Percentiles rank a stretch among this genome's conserved stretches.
phyloP scores from a whole-genome alignment of 1,284 basidiomycete species.

The Ceraceosorus guamensis region DNA sequence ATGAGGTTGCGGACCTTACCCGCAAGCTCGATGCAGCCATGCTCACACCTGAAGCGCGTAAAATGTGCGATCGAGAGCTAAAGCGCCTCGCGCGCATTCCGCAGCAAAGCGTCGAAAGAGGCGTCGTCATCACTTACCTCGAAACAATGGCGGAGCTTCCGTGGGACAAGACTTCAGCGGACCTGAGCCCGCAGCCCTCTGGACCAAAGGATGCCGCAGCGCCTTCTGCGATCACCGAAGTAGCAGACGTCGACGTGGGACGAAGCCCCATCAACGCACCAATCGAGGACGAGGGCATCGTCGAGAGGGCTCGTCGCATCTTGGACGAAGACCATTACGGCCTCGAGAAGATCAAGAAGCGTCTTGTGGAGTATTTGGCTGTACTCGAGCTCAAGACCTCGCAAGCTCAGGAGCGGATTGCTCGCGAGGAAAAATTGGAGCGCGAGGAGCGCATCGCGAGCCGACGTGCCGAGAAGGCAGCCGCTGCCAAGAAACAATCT shows the following conservation, averaged over 20 bases:
- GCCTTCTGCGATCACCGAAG: conserved; percentile 2
- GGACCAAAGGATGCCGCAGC: conserved; percentile 11
- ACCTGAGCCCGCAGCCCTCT: conserved; percentile 14
- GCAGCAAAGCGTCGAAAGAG: conserved; percentile 44
- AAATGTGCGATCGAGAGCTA: conserved; percentile 44
- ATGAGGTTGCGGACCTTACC: conserved; percentile 40
- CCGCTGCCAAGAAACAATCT: conserved; percentile 3
- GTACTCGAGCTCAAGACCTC: conserved; percentile 50
- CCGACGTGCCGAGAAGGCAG: conserved; percentile 1
- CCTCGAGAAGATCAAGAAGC: conserved; percentile 51
- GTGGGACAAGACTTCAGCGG: conserved; percentile 43
- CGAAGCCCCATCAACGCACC: no score
- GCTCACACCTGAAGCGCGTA: conserved; percentile 41
- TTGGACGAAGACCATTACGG: conserved; percentile 52
- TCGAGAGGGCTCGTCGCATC: conserved; percentile 38
- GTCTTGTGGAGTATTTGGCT: conserved; percentile 51
- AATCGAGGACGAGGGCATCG: conserved; percentile 40
- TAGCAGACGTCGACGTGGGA: no score
- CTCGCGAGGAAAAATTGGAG: conserved; percentile 21
- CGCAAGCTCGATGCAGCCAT: conserved; percentile 30
- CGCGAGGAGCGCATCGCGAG: not conserved
- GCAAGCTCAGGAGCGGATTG: conserved; percentile 35
- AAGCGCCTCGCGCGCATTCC: conserved; percentile 44
- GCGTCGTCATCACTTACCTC: conserved; percentile 48
- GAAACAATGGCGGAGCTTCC: conserved; percentile 49